Conservation (phyloP, 495 filamentous ascomycete species). For the Aspergillus cristatus region DNA sequence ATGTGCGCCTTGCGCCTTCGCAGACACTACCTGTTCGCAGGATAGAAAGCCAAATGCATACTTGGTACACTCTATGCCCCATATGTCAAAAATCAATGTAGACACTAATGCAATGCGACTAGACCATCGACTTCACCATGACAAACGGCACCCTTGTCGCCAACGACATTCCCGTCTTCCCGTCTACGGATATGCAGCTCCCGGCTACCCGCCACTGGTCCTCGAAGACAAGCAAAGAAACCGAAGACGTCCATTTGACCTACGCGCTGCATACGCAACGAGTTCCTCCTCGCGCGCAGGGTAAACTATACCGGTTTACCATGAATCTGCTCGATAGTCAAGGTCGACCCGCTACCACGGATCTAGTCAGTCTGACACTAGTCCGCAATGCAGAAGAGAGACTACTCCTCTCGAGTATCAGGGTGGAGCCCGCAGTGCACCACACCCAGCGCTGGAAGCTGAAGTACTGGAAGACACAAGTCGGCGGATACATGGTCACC, state of each 20-base stretch:
- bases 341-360: conserved; percentile 48
- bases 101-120: no score
- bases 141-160: conserved; percentile 30
- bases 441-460: conserved; percentile 10
- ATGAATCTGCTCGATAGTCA: conserved; percentile 19
- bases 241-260: conserved; percentile 12
- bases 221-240: background rate
- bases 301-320: conserved; percentile 18
- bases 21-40: conserved; percentile 4
- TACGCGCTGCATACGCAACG: conserved; percentile 22
- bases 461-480: conserved; percentile 19
- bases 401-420: conserved; percentile 16
- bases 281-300: conserved; percentile 10
- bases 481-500: conserved; percentile 8
- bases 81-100: no score
- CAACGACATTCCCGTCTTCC: conserved; percentile 35
- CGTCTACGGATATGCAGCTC: conserved; percentile 23
- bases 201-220: conserved; percentile 15
- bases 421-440: conserved; percentile 8
- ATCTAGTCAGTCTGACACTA: conserved; percentile 38
- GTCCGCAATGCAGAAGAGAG: conserved; percentile 32
- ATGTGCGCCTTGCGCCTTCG: conserved; percentile 12
- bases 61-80: no score
- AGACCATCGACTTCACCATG: conserved; percentile 33
- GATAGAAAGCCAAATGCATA: conserved; percentile 10